Conservation (phyloP, 495 filamentous ascomycete species). For the Podospora pseudopauciseta region DNA sequence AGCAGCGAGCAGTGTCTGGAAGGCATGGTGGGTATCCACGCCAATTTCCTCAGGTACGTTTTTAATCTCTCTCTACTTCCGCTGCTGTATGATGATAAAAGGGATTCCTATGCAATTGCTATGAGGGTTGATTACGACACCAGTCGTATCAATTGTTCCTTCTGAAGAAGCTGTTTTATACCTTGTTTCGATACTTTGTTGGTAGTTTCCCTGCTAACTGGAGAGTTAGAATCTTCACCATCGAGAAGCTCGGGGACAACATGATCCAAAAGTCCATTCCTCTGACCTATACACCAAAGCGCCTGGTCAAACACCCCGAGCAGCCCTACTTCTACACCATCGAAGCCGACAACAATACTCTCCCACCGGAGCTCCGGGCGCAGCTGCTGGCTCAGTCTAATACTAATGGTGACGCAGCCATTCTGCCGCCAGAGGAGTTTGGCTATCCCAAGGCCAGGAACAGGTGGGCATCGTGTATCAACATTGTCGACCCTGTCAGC, state of each 20-base stretch:
- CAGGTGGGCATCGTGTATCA: slow-evolving; percentile 94
- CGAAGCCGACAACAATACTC: slow-evolving; percentile 85
- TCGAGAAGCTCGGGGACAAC: slow-evolving; percentile 81
- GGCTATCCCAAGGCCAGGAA: slow-evolving; percentile 79
- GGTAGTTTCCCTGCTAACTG: slow-evolving; percentile 23
- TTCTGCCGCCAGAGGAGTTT: slow-evolving; percentile 78
- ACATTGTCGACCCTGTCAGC: slow-evolving; percentile 76
- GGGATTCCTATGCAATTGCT: slow-evolving; percentile 45
- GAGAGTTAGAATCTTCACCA: slow-evolving; percentile 72
- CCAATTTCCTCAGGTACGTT: slow-evolving; percentile 77
- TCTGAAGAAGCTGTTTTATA: slow-evolving; percentile 39
- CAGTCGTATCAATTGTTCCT: slow-evolving; percentile 53
- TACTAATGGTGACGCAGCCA: slow-evolving; percentile 65
- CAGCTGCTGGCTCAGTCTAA: slow-evolving; percentile 64
- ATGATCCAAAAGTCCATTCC: slow-evolving; percentile 84
- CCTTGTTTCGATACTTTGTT: slow-evolving; percentile 7
- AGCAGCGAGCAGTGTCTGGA: slow-evolving; percentile 88
- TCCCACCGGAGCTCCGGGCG: slow-evolving; percentile 68
- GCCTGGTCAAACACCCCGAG: slow-evolving; percentile 82
- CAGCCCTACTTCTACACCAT: slow-evolving; percentile 88
- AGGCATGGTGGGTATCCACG: slow-evolving; percentile 95
- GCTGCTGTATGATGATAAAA: slow-evolving; percentile 65
- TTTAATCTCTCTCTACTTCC: slow-evolving; percentile 19
- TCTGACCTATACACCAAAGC: slow-evolving; percentile 85
- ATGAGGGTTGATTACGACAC: slow-evolving; percentile 44